phyloP scores from a whole-genome alignment of 2,329 filamentous ascomycete genomes.

The Diaporthe sp. region DNA sequence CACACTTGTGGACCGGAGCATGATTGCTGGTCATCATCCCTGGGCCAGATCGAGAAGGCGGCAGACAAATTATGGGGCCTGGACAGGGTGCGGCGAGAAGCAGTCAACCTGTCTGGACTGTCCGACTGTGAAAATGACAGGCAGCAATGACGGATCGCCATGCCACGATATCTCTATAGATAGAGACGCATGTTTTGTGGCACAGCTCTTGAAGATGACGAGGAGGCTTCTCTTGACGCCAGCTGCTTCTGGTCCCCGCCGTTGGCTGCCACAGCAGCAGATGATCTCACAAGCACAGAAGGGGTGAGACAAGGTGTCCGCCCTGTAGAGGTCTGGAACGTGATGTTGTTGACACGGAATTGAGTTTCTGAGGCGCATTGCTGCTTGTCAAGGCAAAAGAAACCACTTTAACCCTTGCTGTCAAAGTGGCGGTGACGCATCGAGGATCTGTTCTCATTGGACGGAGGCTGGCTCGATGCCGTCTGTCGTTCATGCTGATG shows the following conservation, averaged over 20 bases:
- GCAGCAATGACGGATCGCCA: neutral
- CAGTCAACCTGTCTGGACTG: neutral
- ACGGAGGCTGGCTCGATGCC: slow-evolving; percentile 6
- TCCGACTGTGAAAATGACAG: neutral
- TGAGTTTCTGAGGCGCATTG: slow-evolving; percentile 6
- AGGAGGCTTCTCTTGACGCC: neutral
- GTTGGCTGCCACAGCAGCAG: too few species aligned
- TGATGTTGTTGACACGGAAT: neutral
- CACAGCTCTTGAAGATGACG: neutral
- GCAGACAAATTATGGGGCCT: slow-evolving; percentile 11
- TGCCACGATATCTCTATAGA: neutral
- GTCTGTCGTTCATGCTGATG: slow-evolving; percentile 23
- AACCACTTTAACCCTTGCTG: slow-evolving; percentile 9
- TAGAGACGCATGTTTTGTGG: neutral
- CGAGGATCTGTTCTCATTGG: slow-evolving; percentile 15
- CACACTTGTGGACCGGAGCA: slow-evolving; percentile 5
- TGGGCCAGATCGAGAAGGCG: slow-evolving; percentile 15
- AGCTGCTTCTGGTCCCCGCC: neutral
- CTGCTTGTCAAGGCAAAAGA: neutral
- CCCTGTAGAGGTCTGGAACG: neutral
- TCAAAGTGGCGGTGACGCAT: slow-evolving; percentile 35
- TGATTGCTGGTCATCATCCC: slow-evolving; percentile 19
- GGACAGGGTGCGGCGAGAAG: neutral
- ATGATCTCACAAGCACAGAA: neutral
- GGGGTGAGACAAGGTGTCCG: neutral